Conservation (phyloP, 257 asterid genomes). For the Capsicum pubescens region DNA sequence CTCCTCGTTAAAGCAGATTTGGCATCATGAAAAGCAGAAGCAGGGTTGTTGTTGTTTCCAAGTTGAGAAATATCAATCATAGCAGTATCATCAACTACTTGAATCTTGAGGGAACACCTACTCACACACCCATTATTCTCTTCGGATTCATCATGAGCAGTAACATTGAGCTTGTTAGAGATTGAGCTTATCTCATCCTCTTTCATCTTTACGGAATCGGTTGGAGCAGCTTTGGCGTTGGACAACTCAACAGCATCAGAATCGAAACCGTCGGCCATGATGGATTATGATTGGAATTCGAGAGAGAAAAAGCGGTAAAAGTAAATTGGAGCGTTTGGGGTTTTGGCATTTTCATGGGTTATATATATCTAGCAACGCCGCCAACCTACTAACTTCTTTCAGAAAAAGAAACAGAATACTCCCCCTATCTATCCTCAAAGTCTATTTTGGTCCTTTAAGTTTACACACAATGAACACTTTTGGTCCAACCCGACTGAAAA, state of each 20-base stretch:
- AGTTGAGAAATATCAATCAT: conserved; percentile 34
- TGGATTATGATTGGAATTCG: neutral
- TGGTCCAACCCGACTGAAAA: neutral
- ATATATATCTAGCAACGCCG: too few species aligned
- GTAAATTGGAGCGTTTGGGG: neutral
- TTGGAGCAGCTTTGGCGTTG: neutral
- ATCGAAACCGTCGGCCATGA: conserved; percentile 15
- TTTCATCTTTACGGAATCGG: neutral
- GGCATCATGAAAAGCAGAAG: too few species aligned
- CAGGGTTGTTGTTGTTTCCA: neutral
- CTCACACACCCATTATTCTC: conserved; percentile 1
- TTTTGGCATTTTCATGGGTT: too few species aligned
- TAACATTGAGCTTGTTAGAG: neutral
- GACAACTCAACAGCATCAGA: neutral
- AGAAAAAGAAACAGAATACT: too few species aligned
- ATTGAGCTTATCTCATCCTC: neutral
- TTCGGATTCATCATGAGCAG: too few species aligned
- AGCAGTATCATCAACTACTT: conserved; percentile 49
- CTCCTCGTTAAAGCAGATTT: neutral
- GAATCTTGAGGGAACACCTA: conserved; percentile 41
- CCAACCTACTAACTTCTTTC: too few species aligned
- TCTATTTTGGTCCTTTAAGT: neutral
- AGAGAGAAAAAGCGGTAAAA: neutral
- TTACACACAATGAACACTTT: neutral
- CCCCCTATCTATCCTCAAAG: neutral